Conservation (phyloP, 352 stramenopile genomes). For the Phytophthora colocasiae region DNA sequence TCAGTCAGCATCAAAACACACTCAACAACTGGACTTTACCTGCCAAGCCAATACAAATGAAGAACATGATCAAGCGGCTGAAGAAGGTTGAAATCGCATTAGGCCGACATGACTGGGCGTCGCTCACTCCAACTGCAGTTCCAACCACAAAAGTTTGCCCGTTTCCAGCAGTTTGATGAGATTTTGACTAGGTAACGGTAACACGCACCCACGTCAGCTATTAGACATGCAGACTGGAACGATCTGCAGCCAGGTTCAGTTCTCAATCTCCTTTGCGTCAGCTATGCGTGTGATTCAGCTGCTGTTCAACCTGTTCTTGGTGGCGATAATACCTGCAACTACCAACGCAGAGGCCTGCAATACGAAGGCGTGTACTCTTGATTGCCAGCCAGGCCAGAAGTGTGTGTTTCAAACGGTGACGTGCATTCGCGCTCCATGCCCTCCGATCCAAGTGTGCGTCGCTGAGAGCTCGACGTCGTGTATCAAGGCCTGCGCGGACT, state of each 20-base stretch:
- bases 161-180: slow-evolving; percentile 10
- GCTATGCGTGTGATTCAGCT: neutral
- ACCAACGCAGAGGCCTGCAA: neutral
- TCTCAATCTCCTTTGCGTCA: neutral
- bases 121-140: neutral
- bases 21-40: slow-evolving; percentile 29
- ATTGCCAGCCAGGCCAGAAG: slow-evolving; percentile 4
- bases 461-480: slow-evolving; percentile 1
- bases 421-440: slow-evolving; percentile 16
- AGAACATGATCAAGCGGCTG: slow-evolving; percentile 48
- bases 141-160: slow-evolving; percentile 10
- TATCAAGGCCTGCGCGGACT: slow-evolving; percentile 11
- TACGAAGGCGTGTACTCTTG: slow-evolving; percentile 17
- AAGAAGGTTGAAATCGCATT: slow-evolving; percentile 40
- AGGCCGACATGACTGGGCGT: slow-evolving; percentile 26
- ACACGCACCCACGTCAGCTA: neutral
- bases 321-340: slow-evolving; percentile 2
- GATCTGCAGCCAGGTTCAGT: slow-evolving; percentile 1
- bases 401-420: slow-evolving; percentile 12
- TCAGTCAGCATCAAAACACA: neutral
- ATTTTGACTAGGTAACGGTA: neutral
- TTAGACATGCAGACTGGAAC: neutral
- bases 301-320: slow-evolving; percentile 2
- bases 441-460: slow-evolving; percentile 19
- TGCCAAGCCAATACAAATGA: slow-evolving; percentile 64